Base-by-base conservation (phyloP, 2,329 filamentous ascomycete genomes). In the Biscogniauxia mediterranea region DNA sequence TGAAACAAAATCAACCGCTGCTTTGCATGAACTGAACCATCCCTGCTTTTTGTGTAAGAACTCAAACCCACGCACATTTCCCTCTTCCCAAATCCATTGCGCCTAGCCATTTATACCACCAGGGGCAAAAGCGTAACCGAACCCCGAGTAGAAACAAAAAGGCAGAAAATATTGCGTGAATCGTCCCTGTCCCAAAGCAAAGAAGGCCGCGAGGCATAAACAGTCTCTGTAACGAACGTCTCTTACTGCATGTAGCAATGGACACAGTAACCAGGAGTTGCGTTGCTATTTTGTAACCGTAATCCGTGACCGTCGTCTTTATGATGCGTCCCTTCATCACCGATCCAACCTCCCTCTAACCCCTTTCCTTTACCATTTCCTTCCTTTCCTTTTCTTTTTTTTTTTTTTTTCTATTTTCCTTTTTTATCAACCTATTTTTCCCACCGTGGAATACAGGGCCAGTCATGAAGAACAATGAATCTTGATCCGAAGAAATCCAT, bases 371-470 rank as follows among this genome's bases (percentile, higher is more conserved):
- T 60, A 57, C 52, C 57, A 51, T 64, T 59, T 64, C 59, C 56
- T 54, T 54, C 59, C 54, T 38, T 59, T 57, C 19, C 60, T 58
- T 58, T 62, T 49, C 60, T 58, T 61, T 65, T 62, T 55, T 63
- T 60, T 64, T 55, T 58, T 62, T 61, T 66, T 62, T 57, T 62
- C 60, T 63, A 55, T 56, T 60, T 62, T 55, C n/a, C n/a, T 62
- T 55, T 38, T 38, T 21, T n/a, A 11, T 19, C 50, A 46, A 51
- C 51, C 46, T 52, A 21, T 56, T 32, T 32, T 32, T 46, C 53
- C 26, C n/a, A 55, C 19, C 13, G 38, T n/a, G 53, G 53, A 32
- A 25, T 52, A 21, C 19, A 52, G 21, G 9, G 21, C 50, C 19
- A 23, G 19, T 21, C 50, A 21, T 25, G 49, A 61, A 66, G 58